Evolutionary conservation across 2,329 filamentous ascomycete genomes (phyloP), one percentile per base, ranked within the genome.

Genomic region (Fusarium euwallaceae): DNA sequence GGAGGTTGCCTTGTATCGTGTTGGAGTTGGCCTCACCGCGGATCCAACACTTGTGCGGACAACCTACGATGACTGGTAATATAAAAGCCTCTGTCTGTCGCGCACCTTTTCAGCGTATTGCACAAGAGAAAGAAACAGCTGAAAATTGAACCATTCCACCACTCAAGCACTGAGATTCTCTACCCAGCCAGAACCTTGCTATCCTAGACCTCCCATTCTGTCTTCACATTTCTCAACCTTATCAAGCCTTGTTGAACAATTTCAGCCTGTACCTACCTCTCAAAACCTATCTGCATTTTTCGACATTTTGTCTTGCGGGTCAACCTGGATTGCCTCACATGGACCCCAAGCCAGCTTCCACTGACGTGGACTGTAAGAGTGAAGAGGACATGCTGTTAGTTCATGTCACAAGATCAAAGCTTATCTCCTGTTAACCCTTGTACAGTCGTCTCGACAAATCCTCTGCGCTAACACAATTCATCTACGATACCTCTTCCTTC

Each of bases 401-500:
- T 4, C 6, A 24, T 45, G 3, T 22, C 12, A 45, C 37, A 45
- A 22, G 20, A 22, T 22, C 41, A 16, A 14, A 22, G 3, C 14
- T 16, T 10, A 24, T 14, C 12, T 45, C 9, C 2, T 53, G 9
- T 12, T 29, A n/a, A 27, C 9, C 5, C 24, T 22, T 24, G 16
- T 11, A 10, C 2, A 45, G 41, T 6, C 12, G 12, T 7, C 12
- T 45, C 12, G 14, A 16, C 3, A 16, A 53, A 9, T n/a, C 8
- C 20, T 45, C 43, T 4, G 41, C 58, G 53, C 45, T 70, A 8
- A 11, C 6, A 14, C 17, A 6, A 11, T 67, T 60, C 65, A 61
- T 70, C 24, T 71, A 71, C 24, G 65, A 56, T 4, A 68, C 55
- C 2, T 62, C 65, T 2, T 67, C 68, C 8, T 48, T 71, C 32